Percentiles rank a stretch among this genome's conserved stretches.
These are phyloP conservation scores for Naganishia liquefaciens DNA, from an alignment of 1,284 basidiomycete species.

Conservation along the genomic window DNA sequence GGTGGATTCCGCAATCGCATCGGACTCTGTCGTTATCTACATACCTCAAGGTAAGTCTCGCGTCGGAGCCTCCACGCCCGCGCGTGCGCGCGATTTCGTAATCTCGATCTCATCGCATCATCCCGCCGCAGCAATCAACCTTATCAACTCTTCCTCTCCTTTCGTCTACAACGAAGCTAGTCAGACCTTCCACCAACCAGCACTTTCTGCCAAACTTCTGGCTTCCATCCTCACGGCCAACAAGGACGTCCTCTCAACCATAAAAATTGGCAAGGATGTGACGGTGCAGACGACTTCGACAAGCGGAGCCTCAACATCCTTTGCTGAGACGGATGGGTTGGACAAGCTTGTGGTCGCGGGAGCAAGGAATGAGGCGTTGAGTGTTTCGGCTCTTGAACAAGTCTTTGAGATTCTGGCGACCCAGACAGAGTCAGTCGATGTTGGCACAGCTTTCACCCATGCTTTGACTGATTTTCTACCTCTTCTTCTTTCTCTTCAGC, in stretches of 20 bases:
- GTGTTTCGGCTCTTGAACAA: conserved; percentile 66
- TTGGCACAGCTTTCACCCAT: not conserved
- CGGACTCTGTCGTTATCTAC: conserved; percentile 83
- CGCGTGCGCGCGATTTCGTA: too few species aligned
- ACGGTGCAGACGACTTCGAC: conserved; percentile 28
- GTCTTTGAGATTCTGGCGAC: conserved; percentile 66
- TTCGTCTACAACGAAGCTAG: conserved; percentile 75
- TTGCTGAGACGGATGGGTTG: conserved; percentile 61
- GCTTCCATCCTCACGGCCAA: conserved; percentile 50
- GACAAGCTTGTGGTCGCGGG: conserved; percentile 65
- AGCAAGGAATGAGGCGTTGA: conserved; percentile 60
- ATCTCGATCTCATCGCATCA: conserved; percentile 5
- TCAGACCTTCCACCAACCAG: conserved; percentile 76
- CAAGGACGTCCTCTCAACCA: conserved; percentile 41
- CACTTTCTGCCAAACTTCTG: conserved; percentile 50
- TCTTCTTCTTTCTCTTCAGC: conserved; percentile 43
- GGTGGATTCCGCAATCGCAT: conserved; percentile 68
- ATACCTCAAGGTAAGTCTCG: conserved; percentile 68
- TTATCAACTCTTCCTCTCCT: conserved; percentile 75
- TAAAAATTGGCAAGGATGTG: conserved; percentile 56
- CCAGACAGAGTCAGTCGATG: conserved; percentile 65
- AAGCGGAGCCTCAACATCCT: conserved; percentile 38
- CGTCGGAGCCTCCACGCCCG: not conserved
- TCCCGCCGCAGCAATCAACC: conserved; percentile 61
- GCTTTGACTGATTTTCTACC: not conserved